phyloP scores from a whole-genome alignment of 2,329 filamentous ascomycete species.

The Cordyceps cicadae region DNA sequence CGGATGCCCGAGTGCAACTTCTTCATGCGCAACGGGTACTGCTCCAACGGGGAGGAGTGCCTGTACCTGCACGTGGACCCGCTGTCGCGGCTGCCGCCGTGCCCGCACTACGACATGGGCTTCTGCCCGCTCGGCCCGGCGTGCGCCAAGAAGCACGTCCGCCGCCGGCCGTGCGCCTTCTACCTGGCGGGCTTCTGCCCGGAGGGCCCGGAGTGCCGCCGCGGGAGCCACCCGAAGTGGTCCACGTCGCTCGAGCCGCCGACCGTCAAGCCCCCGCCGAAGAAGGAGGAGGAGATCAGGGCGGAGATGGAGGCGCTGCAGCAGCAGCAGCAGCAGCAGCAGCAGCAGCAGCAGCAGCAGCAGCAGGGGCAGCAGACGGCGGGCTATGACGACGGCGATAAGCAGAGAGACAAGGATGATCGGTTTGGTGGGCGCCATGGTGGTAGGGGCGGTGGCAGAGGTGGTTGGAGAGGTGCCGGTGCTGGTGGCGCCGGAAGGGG shows the following conservation, averaged over 20 bases:
- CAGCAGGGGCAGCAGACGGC: conserved; percentile 15
- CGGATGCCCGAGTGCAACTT: conserved; percentile 99
- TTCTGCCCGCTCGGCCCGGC: conserved; percentile 86
- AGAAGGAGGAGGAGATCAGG: conserved; percentile 38
- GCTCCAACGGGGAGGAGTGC: conserved; percentile 94
- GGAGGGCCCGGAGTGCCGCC: conserved; percentile 64
- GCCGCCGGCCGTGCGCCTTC: conserved; percentile 70
- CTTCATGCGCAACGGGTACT: conserved; percentile 87
- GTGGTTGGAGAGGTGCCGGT: conserved; percentile 28
- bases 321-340: conserved; percentile 28
- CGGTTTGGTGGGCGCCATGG: conserved; percentile 21
- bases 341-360: conserved; percentile 19
- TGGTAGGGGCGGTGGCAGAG: conserved; percentile 30
- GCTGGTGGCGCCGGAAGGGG: conserved; percentile 18
- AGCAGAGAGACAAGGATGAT: conserved; percentile 15
- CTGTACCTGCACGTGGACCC: conserved; percentile 86
- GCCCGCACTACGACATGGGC: conserved; percentile 86
- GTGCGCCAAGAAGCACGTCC: conserved; percentile 83
- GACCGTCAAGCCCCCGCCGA: conserved; percentile 56
- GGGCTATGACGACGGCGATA: conserved; percentile 24
- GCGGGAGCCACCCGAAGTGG: conserved; percentile 78
- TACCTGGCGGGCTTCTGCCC: conserved; percentile 95
- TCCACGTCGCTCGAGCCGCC: conserved; percentile 68
- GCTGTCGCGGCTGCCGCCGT: conserved; percentile 67
- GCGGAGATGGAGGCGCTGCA: conserved; percentile 28